Evolutionary conservation across 1,284 basidiomycete species (phyloP), one percentile per base, ranked within the genome.

Genomic region (Vanrija sp.): DNA sequence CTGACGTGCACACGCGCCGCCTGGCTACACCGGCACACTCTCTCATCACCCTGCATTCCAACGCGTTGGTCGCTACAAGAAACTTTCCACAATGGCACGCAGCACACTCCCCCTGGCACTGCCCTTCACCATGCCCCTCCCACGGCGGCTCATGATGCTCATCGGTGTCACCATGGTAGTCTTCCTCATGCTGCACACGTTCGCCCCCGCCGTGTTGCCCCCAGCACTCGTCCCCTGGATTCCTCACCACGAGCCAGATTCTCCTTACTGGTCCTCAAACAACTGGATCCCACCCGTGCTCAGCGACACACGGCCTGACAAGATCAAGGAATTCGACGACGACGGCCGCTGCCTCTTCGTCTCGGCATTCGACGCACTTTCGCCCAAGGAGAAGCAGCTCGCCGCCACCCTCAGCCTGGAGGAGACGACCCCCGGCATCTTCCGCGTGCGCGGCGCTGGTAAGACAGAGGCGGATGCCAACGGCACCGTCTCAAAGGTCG

Each of bases 321-420:
- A 61, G 29, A 74, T 73, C 2, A 43, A 49, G 23, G 74, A 75
- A 57, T 76, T 69, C 52, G 75, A 76, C 53, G 73, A 75, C 51
- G 63, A 72, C 48, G 75, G 75, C 10, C 61, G 63, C 34, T 77
- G 75, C 56, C 65, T 72, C 26, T 77, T 77, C 60, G 51, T 76
- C 7, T 74, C 71, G n/a, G 69, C 74, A 1, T 75, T 71, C 29
- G 73, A 70, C 49, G 75, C 75, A 6, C 58, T 77, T 21, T 67
- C 64, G 5, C 46, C 60, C 4, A 55, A 58, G 14, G 75, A 77
- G 51, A 71, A 74, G 52, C 51, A 49, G 9, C 47, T 69, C 5
- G 74, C 73, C 7, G 65, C 65, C 25, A 43, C 46, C 9, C 49
- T 75, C 26, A 57, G 62, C 9, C 53, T 76, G 7, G 68, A 66